Evolutionary conservation across 2,329 filamentous ascomycete genomes (phyloP), one percentile per base, ranked within the genome.

Genomic region (Canariomyces notabilis): DNA sequence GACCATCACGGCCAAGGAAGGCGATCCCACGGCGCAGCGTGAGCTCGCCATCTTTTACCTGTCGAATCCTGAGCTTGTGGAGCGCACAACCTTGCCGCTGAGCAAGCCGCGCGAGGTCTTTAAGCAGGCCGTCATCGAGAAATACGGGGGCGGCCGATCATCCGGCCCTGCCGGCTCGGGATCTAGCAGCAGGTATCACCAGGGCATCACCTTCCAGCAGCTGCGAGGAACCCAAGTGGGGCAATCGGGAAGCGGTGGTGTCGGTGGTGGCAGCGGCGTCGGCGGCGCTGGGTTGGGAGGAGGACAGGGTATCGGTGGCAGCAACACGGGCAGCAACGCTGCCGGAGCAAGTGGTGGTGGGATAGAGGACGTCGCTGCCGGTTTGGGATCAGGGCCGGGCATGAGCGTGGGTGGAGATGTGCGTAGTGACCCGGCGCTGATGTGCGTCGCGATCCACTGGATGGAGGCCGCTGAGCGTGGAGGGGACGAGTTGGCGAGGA

Each of bases 391-490:
- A 64, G 41, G 4, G 48, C 41, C 39, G 53, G 48, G 42, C 68
- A 29, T 29, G 26, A 12, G 26, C 26, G 26, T 72, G 38, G 70
- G 69, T 15, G n/a, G n/a, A n/a, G 69, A 79, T 49, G 74, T 79
- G 29, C 65, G 88, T 55, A 89, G 83, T 49, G 89, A 96, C 63
- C 87, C 88, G 2, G 85, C 85, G 44, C 82, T 89, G 34, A 93
- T 97, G 87, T 96, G 90, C 59, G 80, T 95, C 47, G 91, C 91
- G 8, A 83, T 94, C 67, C 91, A 97, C 71, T 97, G 91, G 90
- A 96, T 97, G 89, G 88, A 91, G 69, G 75, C 87, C 55, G 89
- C 87, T 31, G 86, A 88, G 57, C 77, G 79, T 44, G 89, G 89
- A n/a, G 89, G 89, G 1, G 91, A 97, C 63, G 79, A 85, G 60